These are phyloP conservation scores for Xylaria flabelliformis DNA, from an alignment of 495 filamentous ascomycete genomes.

Conservation along the genomic window DNA sequence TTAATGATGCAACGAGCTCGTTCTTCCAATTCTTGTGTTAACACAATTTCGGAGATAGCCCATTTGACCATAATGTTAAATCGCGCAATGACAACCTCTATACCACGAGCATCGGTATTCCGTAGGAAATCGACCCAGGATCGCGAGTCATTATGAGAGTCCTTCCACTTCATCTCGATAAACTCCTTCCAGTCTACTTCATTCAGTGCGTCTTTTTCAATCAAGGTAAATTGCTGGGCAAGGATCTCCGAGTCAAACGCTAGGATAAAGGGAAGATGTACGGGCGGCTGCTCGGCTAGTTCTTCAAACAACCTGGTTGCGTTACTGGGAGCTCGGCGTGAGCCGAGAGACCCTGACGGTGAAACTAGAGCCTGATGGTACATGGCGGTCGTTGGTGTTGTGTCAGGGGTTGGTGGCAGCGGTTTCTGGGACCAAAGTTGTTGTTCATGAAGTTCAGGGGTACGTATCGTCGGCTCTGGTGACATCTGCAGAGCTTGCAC, in stretches of 20 bases:
- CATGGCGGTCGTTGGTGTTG: conserved; percentile 52
- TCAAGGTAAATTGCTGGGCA: conserved; percentile 92
- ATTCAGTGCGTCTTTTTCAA: conserved; percentile 94
- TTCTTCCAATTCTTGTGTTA: conserved; percentile 83
- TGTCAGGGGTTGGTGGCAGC: conserved; percentile 60
- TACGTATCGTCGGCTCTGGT: conserved; percentile 41
- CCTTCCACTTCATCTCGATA: conserved; percentile 90
- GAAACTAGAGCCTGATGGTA: conserved; percentile 38
- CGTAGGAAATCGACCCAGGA: conserved; percentile 95
- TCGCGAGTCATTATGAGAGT: conserved; percentile 66
- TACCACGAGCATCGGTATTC: conserved; percentile 79
- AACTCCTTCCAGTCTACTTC: conserved; percentile 98
- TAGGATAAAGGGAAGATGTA: conserved; percentile 89
- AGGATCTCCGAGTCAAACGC: conserved; percentile 88
- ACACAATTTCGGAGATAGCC: conserved; percentile 87
- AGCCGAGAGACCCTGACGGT: conserved; percentile 45
- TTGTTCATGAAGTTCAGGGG: conserved; percentile 46
- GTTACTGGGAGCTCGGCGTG: conserved; percentile 44
- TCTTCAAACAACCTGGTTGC: conserved; percentile 43
- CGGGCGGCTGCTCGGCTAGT: conserved; percentile 40
- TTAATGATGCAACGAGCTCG: conserved; percentile 85
- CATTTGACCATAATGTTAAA: conserved; percentile 99
- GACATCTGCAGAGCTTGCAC: conserved; percentile 63
- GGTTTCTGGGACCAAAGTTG: conserved; percentile 54
- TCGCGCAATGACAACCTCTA: conserved; percentile 94